These are phyloP conservation scores for Cadophora sp. DNA, from an alignment of 2,329 filamentous ascomycete species.

Conservation along the genomic window DNA sequence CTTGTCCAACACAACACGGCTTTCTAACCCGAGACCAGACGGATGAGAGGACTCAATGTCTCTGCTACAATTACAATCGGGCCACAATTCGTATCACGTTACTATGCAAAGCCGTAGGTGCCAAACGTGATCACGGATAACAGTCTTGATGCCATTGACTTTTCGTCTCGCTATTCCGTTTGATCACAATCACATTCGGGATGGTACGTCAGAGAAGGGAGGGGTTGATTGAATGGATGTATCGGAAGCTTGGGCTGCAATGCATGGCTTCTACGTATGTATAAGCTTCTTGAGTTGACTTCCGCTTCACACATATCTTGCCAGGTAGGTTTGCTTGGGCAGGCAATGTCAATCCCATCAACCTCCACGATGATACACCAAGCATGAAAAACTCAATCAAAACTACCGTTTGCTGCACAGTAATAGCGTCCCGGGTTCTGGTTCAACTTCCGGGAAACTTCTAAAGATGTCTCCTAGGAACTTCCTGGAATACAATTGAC, in stretches of 20 bases:
- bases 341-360: too few species aligned
- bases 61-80: conserved; percentile 1
- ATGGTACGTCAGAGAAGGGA: not conserved
- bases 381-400: too few species aligned
- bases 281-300: not conserved
- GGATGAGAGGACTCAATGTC: not conserved
- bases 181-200: not conserved
- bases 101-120: not conserved
- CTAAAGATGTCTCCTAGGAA: not conserved
- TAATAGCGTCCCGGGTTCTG: too few species aligned
- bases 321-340: too few species aligned
- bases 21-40: not conserved
- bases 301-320: not conserved
- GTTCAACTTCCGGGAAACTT: not conserved
- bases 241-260: conserved; percentile 4
- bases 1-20: conserved; percentile 7
- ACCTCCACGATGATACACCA: too few species aligned
- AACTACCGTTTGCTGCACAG: too few species aligned
- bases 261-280: not conserved
- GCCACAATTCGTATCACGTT: conserved; percentile 13
- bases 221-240: not conserved
- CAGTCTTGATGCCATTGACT: not conserved
- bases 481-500: not conserved
- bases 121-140: not conserved
- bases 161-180: conserved; percentile 9